A percentile compares a stretch with the other conserved stretches of the same genome.
Evolutionary conservation across 192 early-diverging fungal genomes (phyloP).

Genomic region (Podila verticillata): DNA sequence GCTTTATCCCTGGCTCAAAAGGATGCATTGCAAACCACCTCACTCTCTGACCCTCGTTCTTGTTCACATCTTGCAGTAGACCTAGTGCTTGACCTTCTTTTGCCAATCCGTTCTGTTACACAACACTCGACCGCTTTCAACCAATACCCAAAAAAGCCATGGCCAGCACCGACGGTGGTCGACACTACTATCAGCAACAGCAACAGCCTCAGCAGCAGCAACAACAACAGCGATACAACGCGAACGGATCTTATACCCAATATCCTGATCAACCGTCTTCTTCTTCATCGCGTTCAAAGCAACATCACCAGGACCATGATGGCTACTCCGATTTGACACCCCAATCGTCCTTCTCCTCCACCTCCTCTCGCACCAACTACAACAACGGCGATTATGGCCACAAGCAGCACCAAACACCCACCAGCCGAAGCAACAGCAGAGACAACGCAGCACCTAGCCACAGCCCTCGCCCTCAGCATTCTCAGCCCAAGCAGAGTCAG

Average conservation of each 20-base stretch:
- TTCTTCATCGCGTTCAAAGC: constrained; percentile 7
- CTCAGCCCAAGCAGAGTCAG: background rate
- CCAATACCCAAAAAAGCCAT: constrained; percentile 8
- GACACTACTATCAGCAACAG: constrained; percentile 2
- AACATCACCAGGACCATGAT: constrained; percentile 6
- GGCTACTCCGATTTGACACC: constrained; percentile 1
- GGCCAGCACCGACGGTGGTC: constrained; percentile 14
- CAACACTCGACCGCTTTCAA: background rate
- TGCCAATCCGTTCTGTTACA: background rate
- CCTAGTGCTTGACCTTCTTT: background rate
- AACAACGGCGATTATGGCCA: background rate
- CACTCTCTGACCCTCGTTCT: too few relatives aligned
- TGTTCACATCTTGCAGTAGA: too few relatives aligned
- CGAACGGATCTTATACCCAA: constrained; percentile 26
- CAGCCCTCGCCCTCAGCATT: background rate
- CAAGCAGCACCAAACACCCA: background rate
- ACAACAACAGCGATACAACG: constrained; percentile 3
- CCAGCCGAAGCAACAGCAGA: constrained; percentile 4
- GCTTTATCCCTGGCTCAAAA: too few relatives aligned
- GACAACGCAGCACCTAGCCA: background rate
- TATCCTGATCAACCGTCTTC: constrained; percentile 28
- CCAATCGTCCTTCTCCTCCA: constrained; percentile 14
- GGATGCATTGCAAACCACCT: too few relatives aligned
- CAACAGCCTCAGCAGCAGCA: constrained; percentile 10
- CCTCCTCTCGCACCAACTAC: constrained; percentile 1